A percentile compares a stretch with the other conserved stretches of the same genome.
Conservation (phyloP, 208 protist genomes). For the Vickermania spadyakhi region DNA sequence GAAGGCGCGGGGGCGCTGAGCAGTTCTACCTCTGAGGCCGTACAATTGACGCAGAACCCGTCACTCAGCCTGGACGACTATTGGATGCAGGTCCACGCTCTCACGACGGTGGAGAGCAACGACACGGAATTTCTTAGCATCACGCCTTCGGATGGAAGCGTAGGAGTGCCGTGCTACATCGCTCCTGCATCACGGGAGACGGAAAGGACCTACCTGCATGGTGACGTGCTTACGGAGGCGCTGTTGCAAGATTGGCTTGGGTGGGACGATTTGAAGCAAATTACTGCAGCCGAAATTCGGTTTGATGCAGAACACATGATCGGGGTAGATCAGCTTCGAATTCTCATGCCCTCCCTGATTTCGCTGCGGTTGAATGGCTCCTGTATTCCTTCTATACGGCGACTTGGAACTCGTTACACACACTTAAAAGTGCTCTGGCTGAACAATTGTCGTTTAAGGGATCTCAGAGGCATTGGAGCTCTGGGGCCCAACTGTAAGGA, state of each 20-base stretch:
- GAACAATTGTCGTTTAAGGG: conserved; percentile 56
- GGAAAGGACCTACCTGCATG: neutral
- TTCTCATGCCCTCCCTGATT: conserved; percentile 32
- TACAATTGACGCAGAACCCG: neutral
- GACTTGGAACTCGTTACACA: conserved; percentile 50
- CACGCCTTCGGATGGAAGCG: neutral
- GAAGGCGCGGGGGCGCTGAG: neutral
- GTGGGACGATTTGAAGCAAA: conserved; percentile 62
- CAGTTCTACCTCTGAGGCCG: neutral
- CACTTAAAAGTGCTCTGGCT: conserved; percentile 69
- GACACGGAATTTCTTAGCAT: neutral
- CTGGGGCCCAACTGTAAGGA: conserved; percentile 54
- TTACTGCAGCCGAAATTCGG: conserved; percentile 50
- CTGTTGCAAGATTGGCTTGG: conserved; percentile 64
- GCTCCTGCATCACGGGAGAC: neutral
- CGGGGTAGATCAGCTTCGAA: conserved; percentile 46
- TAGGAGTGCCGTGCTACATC: neutral
- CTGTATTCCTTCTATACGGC: conserved; percentile 47
- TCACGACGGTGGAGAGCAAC: neutral
- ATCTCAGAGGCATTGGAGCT: conserved; percentile 53
- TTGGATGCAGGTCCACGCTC: neutral
- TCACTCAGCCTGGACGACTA: neutral
- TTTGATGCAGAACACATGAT: conserved; percentile 44
- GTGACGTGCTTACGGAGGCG: conserved; percentile 38
- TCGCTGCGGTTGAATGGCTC: conserved; percentile 65